Evolutionary conservation across 2,329 filamentous ascomycete genomes (phyloP), one percentile per base, ranked within the genome.

Genomic region (Sporothrix luriei): DNA sequence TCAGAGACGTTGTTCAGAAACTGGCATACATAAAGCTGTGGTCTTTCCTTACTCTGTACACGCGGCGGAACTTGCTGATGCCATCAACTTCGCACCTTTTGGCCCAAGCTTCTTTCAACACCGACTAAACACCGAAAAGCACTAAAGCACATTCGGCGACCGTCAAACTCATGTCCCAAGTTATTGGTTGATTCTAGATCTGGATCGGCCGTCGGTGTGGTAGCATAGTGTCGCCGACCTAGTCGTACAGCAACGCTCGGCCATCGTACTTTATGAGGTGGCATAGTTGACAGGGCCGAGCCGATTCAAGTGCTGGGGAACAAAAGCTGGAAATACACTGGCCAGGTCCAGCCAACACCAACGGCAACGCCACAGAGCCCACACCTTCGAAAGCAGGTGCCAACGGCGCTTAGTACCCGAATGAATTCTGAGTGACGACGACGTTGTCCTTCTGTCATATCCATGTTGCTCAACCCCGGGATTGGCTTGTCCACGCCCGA

Each of bases 231-330:
- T 46, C 38, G 14, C 64, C 29, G 14, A 19, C 16, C n/a, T 16
- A 3, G n/a, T 13, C 13, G 9, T 4, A 2, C 43, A n/a, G 11
- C 14, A 49, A 5, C 14, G 33, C 38, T 46, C 9, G 16, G 21
- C 11, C 24, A 24, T 11, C 4, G 38, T 29, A 46, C 16, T n/a
- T n/a, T 21, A 21, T 24, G 38, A 5, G 38, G 66, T 52, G 38
- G 43, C 24, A 16, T 61, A 16, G 54, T 24, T 26, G 24, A 38
- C 40, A 51, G 66, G 66, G 52, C 66, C 66, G 66, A 61, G 66
- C 66, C 66, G 54, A 68, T 16, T 61, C 66, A 48, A 59, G 61
- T 54, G 43, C 14, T 65, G 43, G 26, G 13, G 26, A 65, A 14
- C 24, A 43, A 62, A 62, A 24, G 38, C 38, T 46, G n/a, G 33